Evolutionary conservation across 768 basidiomycete species (phyloP).

Genomic region (Leucogyrophana mollusca): DNA sequence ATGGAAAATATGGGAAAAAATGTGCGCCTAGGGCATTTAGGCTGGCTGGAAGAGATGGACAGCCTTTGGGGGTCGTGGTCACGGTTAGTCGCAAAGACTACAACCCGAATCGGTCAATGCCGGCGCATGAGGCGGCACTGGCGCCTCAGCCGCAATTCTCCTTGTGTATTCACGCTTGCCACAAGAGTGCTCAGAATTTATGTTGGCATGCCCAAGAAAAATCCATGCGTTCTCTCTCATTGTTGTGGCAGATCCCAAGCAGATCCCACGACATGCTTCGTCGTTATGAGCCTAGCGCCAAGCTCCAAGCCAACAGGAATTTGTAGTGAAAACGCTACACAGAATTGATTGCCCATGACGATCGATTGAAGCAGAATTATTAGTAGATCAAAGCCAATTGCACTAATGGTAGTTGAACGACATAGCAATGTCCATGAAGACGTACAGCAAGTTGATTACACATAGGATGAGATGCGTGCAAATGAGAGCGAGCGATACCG

Average conservation of each 20-base stretch:
- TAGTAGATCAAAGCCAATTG: conserved; percentile 15
- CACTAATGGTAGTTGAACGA: conserved; percentile 22
- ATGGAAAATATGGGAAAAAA: conserved; percentile 12
- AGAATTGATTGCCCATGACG: conserved; percentile 16
- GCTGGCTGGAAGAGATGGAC: conserved; percentile 9
- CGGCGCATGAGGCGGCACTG: too few relatives aligned
- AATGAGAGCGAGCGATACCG: conserved; percentile 5
- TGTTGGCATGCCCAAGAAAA: background rate
- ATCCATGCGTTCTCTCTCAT: background rate
- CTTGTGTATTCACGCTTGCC: conserved; percentile 1
- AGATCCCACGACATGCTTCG: too few relatives aligned
- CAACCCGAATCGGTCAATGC: background rate
- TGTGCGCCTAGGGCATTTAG: conserved; percentile 23
- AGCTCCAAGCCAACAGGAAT: too few relatives aligned
- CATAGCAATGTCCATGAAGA: conserved; percentile 21
- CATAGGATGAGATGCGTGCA: conserved; percentile 25
- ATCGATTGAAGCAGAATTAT: conserved; percentile 11
- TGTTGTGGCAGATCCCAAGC: too few relatives aligned
- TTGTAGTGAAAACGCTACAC: background rate
- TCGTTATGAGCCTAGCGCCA: too few relatives aligned
- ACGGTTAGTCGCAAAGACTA: background rate
- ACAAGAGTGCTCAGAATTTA: background rate
- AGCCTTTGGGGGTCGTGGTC: conserved; percentile 15
- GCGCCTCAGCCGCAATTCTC: background rate
- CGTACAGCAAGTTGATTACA: conserved; percentile 27